phyloP scores from a whole-genome alignment of 768 basidiomycete genomes.

The Lepiota brunneoincarnata region DNA sequence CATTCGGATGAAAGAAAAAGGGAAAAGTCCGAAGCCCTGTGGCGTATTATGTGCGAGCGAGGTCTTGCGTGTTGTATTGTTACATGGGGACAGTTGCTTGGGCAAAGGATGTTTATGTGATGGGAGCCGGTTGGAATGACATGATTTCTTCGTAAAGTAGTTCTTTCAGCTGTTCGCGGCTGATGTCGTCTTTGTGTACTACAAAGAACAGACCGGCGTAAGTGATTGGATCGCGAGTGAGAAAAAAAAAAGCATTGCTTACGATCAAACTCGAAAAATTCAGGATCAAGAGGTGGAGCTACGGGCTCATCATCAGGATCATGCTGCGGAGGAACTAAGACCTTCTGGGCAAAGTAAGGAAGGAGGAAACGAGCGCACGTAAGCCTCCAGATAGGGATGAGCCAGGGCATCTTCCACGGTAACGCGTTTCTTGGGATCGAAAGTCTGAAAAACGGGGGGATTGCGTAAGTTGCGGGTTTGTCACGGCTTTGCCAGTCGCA shows the following conservation, averaged over 20 bases:
- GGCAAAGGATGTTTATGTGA: constrained; percentile 31
- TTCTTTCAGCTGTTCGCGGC: constrained; percentile 92
- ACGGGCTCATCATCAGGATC: constrained; percentile 97
- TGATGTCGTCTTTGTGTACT: constrained; percentile 97
- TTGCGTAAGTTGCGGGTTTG: background rate
- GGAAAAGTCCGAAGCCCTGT: background rate
- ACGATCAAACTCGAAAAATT: constrained; percentile 98
- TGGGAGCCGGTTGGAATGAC: constrained; percentile 67
- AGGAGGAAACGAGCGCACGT: constrained; percentile 46
- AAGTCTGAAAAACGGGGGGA: constrained; percentile 53
- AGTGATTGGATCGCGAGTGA: background rate
- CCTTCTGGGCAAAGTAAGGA: constrained; percentile 6
- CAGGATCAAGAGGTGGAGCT: constrained; percentile 91
- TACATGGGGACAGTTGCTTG: background rate
- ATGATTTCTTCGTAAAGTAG: constrained; percentile 94
- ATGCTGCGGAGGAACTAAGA: constrained; percentile 46
- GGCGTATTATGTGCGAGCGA: background rate
- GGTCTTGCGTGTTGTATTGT: background rate
- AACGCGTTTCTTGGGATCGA: constrained; percentile 96
- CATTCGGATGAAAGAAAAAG: background rate
- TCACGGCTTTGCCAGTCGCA: background rate
- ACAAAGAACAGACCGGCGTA: constrained; percentile 10
- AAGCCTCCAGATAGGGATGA: constrained; percentile 95
- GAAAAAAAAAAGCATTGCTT: constrained; percentile 26
- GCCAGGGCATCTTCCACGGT: constrained; percentile 92